Evolutionary conservation across 2,329 filamentous ascomycete species (phyloP).

Genomic region (Calycina herbarum): DNA sequence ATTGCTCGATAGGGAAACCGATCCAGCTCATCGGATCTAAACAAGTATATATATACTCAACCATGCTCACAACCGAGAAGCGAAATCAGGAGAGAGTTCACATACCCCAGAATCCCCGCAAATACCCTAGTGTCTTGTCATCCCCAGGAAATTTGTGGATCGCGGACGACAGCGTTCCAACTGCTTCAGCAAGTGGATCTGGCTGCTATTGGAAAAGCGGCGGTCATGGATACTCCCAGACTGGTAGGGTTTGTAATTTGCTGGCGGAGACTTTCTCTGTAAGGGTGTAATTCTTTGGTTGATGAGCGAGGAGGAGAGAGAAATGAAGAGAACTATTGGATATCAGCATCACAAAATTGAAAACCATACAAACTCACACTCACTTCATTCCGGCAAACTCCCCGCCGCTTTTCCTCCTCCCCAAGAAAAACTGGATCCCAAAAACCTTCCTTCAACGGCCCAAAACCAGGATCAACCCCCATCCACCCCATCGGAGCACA

Average conservation of each 20-base stretch:
- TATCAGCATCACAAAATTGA: too few relatives aligned
- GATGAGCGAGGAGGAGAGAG: too few relatives aligned
- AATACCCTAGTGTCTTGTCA: background rate
- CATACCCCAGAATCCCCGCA: constrained; percentile 10
- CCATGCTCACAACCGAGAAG: background rate
- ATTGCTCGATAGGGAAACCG: too few relatives aligned
- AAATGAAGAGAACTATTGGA: too few relatives aligned
- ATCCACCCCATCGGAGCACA: constrained; percentile 6
- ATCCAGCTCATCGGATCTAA: background rate
- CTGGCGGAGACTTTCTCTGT: background rate
- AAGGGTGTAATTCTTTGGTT: too few relatives aligned
- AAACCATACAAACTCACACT: too few relatives aligned
- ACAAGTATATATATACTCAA: background rate
- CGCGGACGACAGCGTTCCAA: constrained; percentile 10
- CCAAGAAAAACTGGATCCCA: background rate
- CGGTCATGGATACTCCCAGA: background rate
- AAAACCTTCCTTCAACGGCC: background rate
- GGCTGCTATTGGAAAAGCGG: background rate
- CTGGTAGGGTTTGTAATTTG: background rate
- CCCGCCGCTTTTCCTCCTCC: background rate
- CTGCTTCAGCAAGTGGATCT: too few relatives aligned
- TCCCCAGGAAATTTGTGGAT: background rate
- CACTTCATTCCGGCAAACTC: background rate
- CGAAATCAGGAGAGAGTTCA: constrained; percentile 7
- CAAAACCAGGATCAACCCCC: background rate